phyloP scores from a whole-genome alignment of 805 yeast genomes.

The Saccharomycopsis sp. region DNA sequence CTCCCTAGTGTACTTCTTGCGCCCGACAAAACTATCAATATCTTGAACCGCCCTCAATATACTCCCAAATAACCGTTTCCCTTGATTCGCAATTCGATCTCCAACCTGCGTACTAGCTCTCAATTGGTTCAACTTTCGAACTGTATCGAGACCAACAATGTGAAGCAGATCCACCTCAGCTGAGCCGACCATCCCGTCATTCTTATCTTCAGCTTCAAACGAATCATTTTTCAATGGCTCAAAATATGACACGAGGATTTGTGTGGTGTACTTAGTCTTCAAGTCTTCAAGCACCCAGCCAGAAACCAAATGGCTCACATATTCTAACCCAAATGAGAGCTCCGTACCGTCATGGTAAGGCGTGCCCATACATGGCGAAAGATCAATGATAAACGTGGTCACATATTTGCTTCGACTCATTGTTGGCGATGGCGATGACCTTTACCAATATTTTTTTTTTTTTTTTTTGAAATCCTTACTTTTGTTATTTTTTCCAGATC shows the following conservation, averaged over 20 bases:
- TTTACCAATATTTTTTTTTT: too few species aligned
- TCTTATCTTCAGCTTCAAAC: constrained; percentile 8
- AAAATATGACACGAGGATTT: background rate
- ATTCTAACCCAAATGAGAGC: constrained; percentile 33
- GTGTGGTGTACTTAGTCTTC: constrained; percentile 35
- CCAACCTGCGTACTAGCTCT: background rate
- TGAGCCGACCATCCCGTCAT: constrained; percentile 8
- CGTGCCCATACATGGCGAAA: constrained; percentile 35
- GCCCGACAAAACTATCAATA: constrained; percentile 6
- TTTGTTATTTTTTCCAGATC: too few species aligned
- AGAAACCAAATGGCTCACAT: constrained; percentile 35
- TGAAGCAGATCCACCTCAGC: background rate
- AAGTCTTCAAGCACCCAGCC: constrained; percentile 27
- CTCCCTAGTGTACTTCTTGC: constrained; percentile 10
- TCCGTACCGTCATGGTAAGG: constrained; percentile 27
- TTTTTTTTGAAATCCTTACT: too few species aligned
- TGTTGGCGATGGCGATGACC: background rate
- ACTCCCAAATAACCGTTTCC: background rate
- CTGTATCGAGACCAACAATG: background rate
- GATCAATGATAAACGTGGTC: constrained; percentile 45
- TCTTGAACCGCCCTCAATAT: constrained; percentile 11
- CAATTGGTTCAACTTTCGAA: background rate
- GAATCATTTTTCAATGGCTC: constrained; percentile 7
- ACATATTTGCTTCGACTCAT: constrained; percentile 12
- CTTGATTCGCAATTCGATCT: background rate